Base-by-base conservation (phyloP, 257 asterid species). In the Nicotiana otophora region DNA sequence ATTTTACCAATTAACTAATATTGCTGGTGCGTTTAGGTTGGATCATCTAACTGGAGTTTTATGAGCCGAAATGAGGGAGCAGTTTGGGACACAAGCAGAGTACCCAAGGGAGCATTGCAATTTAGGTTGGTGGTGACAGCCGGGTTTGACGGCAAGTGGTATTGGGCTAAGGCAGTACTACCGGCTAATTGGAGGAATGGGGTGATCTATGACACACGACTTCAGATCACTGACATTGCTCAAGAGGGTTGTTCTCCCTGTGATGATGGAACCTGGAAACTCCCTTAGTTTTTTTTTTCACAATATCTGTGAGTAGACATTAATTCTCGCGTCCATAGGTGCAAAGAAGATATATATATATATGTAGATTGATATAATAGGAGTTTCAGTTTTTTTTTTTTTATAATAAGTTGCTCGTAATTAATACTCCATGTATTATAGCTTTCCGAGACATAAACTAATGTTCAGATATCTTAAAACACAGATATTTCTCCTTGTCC, bases 81-180 rank as follows among this genome's bases (percentile, higher is more conserved):
- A 4, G 81, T 95, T 31, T 95, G 98, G 98, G 91, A 91, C 16
- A 91, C 95, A n/a, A 90, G 92, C 79, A 84, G 94, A 83, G 95
- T 91, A 4, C 98, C 98, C 1, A 79, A 26, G 10, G 98, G 98
- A 70, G 51, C 91, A 0, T 54, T 95, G 91, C 95, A 92, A 74
- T 85, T 95, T n/a, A 86, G 97, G 64, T 84, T 95, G 60, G 91
- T 90, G 54, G 97, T 92, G 83, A 93, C 96, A 0, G 86, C 94
- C 31, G 98, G 97, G 36, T 93, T 61, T 69, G 98, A 95, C 67
- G 97, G 96, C 78, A 93, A 92, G 78, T 83, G 83, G 85, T 87
- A 88, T 84, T 93, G 94, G 97, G 92, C 97, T n/a, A 91, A 92
- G 75, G 84, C 80, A 54, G 98, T 88, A 81, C 23, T 92, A 31